Base-by-base conservation (phyloP, 805 yeast genomes). In the Blastobotrys terrestris region DNA sequence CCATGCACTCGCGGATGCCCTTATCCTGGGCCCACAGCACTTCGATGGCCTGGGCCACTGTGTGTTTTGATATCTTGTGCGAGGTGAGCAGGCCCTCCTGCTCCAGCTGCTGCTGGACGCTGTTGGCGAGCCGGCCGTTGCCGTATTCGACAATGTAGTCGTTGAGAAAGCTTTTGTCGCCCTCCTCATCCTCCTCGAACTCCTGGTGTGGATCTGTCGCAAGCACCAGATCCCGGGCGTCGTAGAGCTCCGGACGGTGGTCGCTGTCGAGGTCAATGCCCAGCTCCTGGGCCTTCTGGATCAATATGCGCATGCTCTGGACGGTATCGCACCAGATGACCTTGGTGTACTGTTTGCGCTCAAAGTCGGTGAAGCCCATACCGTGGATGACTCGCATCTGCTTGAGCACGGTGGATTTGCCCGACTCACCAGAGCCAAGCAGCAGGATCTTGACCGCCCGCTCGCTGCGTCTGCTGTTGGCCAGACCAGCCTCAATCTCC, bases 391-490 rank as follows among this genome's bases (percentile, higher is more conserved):
- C 74, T 60, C 86, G 81, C 81, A 91, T 77, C 66, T 91, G 97
- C 67, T 91, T 91, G 58, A 91, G 71, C 4, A 91, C 96, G 0
- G 98, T 91, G 1, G 96, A 86, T 66, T 91, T 91, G 3, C 98
- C 97, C 49, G 92, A 83, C 65, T 91, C 98, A 3, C 97, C 98
- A 0, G 98, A 87, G 43, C 98, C 97, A 39, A 90, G 70, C n/a
- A 92, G 73, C 41, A 92, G 69, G 55, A 92, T 73, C 65, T 60
- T 60, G 83, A 86, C 54, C 18, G 53, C 46, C n/a, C 51, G 49
- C 55, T 76, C 78, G 47, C 56, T 51, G 51, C 62, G 60, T 41
- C 54, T 56, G 40, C 59, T 58, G 41, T 46, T 49, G 26, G 43
- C 42, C 42, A 69, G 52, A 31, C 59, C 57, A 35, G 71, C 74